A percentile compares a stretch with the other conserved stretches of the same genome.
These are phyloP conservation scores for Boletus nobilissimus DNA, from an alignment of 1,284 basidiomycete genomes.

Conservation along the genomic window DNA sequence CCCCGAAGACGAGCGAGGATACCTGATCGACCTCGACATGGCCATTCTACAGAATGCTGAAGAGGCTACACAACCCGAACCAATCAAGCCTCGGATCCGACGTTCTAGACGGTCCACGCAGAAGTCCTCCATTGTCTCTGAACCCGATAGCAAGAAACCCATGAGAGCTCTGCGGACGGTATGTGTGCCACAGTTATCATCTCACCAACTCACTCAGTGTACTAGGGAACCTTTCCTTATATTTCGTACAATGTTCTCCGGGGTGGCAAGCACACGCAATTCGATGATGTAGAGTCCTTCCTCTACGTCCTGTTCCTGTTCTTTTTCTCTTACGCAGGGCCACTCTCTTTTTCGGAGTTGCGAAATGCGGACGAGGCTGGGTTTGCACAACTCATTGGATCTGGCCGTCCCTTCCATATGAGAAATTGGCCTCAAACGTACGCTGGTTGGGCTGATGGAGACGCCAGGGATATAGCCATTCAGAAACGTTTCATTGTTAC, in stretches of 20 bases:
- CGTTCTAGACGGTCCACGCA: background rate
- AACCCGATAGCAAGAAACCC: background rate
- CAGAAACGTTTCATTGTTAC: background rate
- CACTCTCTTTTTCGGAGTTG: background rate
- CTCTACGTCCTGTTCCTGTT: constrained; percentile 27
- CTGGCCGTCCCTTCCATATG: background rate
- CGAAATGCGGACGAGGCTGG: background rate
- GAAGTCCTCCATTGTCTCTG: background rate
- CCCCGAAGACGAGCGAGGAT: constrained; percentile 27
- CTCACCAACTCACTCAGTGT: too few species aligned
- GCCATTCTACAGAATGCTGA: constrained; percentile 15
- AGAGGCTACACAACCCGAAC: background rate
- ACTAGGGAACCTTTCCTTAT: constrained; percentile 25
- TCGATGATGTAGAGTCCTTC: constrained; percentile 31
- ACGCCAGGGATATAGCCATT: background rate
- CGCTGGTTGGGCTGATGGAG: constrained; percentile 19
- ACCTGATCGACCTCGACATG: constrained; percentile 24
- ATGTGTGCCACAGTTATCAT: background rate
- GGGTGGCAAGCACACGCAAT: constrained; percentile 13
- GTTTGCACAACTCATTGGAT: constrained; percentile 11
- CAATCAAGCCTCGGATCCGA: too few species aligned
- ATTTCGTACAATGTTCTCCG: constrained; percentile 16
- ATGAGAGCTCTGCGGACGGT: constrained; percentile 6
- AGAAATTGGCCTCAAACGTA: constrained; percentile 12
- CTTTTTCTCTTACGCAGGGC: constrained; percentile 4